These are phyloP conservation scores for Parastagonospora nodorum DNA, from an alignment of 2,329 filamentous ascomycete genomes.

Conservation along the genomic window DNA sequence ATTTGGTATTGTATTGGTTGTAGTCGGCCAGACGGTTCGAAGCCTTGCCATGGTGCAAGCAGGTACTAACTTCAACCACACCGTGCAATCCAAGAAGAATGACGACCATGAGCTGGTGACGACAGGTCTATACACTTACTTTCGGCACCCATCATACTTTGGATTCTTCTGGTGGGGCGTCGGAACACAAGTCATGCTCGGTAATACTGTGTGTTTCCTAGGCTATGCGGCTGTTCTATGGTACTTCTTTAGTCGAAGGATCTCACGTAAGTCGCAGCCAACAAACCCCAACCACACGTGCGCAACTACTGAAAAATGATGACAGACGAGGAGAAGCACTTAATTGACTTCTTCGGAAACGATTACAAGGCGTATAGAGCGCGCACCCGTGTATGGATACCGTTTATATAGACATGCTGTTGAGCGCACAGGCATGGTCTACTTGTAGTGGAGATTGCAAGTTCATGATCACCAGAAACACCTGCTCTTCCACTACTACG, in stretches of 20 bases:
- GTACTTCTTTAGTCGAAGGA: conserved; percentile 79
- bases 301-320: conserved; percentile 3
- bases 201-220: conserved; percentile 78
- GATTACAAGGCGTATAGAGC: conserved; percentile 78
- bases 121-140: conserved; percentile 72
- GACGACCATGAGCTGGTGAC: conserved; percentile 82
- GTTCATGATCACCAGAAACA: no score
- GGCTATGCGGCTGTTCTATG: conserved; percentile 78
- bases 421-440: not conserved
- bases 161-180: conserved; percentile 98
- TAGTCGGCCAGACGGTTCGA: conserved; percentile 74
- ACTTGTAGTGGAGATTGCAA: not conserved
- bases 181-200: conserved; percentile 89
- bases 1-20: conserved; percentile 67
- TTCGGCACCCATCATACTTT: conserved; percentile 93
- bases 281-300: not conserved
- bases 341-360: conserved; percentile 81
- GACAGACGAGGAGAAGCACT: conserved; percentile 74
- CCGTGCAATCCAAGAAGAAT: conserved; percentile 71
- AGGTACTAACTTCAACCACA: conserved; percentile 87
- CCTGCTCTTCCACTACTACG: no score
- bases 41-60: conserved; percentile 88
- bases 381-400: conserved; percentile 77
- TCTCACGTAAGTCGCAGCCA: conserved; percentile 60
- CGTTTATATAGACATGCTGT: conserved; percentile 62